phyloP scores from a whole-genome alignment of 2,329 filamentous ascomycete genomes.

The Ceratocystis eucalypticola region DNA sequence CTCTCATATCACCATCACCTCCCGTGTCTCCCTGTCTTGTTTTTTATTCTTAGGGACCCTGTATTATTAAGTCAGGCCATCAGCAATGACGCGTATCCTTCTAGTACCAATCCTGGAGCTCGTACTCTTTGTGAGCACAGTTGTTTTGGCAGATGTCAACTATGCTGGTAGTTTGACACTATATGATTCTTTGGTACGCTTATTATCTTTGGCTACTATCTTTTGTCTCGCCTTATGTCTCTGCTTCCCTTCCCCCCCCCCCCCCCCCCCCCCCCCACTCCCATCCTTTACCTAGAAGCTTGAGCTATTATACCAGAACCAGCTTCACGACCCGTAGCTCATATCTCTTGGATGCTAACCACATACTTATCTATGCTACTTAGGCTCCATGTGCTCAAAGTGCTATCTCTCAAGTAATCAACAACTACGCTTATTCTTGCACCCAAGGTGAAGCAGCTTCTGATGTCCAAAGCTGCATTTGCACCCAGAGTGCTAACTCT shows the following conservation, averaged over 20 bases:
- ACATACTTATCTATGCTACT: not conserved
- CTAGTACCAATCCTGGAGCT: not conserved
- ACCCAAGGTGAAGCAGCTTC: slow-evolving; percentile 32
- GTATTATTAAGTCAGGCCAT: not conserved
- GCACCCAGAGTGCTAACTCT: slow-evolving; percentile 34
- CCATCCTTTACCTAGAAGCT: no score
- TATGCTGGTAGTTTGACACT: slow-evolving; percentile 35
- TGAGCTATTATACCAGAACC: not conserved
- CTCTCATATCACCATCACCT: no score
- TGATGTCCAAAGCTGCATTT: slow-evolving; percentile 39
- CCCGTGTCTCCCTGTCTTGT: no score
- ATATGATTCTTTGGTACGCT: slow-evolving; percentile 30
- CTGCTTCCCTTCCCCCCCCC: not conserved
- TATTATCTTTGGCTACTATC: not conserved
- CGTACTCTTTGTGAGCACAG: not conserved
- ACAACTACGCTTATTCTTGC: slow-evolving; percentile 30
- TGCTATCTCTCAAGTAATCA: slow-evolving; percentile 34
- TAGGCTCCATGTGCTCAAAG: slow-evolving; percentile 39
- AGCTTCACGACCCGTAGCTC: not conserved
- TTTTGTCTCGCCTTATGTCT: slow-evolving; percentile 15
- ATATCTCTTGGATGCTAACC: not conserved
- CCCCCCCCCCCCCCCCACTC: no score
- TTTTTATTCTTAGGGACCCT: not conserved
- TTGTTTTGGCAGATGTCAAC: slow-evolving; percentile 23
- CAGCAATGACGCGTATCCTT: not conserved